phyloP scores from a whole-genome alignment of 2,329 filamentous ascomycete species.

The Paecilomyces dactylethromorphus region DNA sequence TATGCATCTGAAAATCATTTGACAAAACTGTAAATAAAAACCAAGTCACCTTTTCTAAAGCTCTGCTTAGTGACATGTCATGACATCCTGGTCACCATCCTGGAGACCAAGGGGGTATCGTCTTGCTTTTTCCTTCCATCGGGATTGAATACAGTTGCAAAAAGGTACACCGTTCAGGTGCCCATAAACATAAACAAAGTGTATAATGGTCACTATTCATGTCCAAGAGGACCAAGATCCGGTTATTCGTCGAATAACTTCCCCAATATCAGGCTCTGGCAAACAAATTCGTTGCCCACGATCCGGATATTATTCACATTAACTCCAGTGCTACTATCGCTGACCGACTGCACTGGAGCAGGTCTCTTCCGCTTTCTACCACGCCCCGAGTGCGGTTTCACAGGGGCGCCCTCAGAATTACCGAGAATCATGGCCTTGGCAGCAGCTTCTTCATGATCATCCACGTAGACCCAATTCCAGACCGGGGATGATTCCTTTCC shows the following conservation, averaged over 20 bases:
- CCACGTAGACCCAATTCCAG: constrained; percentile 77
- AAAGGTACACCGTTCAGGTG: not conserved
- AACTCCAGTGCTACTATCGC: constrained; percentile 25
- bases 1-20: not conserved
- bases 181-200: not conserved
- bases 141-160: not conserved
- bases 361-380: constrained; percentile 41
- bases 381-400: constrained; percentile 19
- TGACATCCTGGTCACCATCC: not conserved
- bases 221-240: not conserved
- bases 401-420: constrained; percentile 11
- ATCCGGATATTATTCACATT: constrained; percentile 54
- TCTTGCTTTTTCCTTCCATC: not conserved
- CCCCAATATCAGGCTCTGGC: constrained; percentile 87
- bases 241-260: constrained; percentile 59
- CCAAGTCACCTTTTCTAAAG: not conserved
- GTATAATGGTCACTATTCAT: not conserved
- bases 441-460: constrained; percentile 54
- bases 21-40: not conserved
- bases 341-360: constrained; percentile 14
- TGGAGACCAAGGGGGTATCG: not conserved
- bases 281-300: constrained; percentile 77
- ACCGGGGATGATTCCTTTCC: constrained; percentile 34
- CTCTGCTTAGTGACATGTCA: not conserved
- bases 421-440: constrained; percentile 40